Evolutionary conservation across 192 early-diverging fungal genomes (phyloP).

Genomic region (Backusella luteola): DNA sequence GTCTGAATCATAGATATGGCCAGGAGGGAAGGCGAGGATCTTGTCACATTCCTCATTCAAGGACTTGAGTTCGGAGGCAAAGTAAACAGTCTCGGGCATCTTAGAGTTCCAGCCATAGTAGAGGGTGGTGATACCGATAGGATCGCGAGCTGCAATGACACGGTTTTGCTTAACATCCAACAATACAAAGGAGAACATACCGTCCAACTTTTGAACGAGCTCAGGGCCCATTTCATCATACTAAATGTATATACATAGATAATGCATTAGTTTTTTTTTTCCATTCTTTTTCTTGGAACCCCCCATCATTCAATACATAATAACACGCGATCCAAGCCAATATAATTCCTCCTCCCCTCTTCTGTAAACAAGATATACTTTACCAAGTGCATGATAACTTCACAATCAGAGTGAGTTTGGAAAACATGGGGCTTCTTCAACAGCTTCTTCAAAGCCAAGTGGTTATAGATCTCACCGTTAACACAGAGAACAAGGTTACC

Average conservation of each 20-base stretch:
- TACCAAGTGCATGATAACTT: conserved; percentile 92
- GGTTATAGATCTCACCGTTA: conserved; percentile 99
- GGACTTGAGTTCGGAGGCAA: conserved; percentile 94
- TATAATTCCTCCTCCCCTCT: background rate
- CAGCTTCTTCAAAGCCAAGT: conserved; percentile 74
- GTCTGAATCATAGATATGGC: conserved; percentile 85
- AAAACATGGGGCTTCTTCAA: conserved; percentile 75
- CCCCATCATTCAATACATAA: background rate
- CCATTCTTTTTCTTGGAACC: background rate
- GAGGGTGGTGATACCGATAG: conserved; percentile 97
- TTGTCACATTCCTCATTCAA: conserved; percentile 97
- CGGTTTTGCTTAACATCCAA: conserved; percentile 80
- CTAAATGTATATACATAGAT: conserved; percentile 35
- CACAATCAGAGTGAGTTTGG: conserved; percentile 98
- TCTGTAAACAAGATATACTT: conserved; percentile 8
- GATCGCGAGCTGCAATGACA: conserved; percentile 92
- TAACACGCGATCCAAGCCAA: background rate
- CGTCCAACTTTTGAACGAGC: conserved; percentile 86
- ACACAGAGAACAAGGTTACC: conserved; percentile 85
- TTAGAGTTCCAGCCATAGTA: conserved; percentile 89
- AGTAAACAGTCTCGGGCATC: conserved; percentile 86
- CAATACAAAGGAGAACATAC: conserved; percentile 96
- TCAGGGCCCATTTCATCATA: conserved; percentile 85
- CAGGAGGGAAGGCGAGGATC: conserved; percentile 97
- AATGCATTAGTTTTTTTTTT: background rate